These are phyloP conservation scores for Paxillus involutus DNA, from an alignment of 768 basidiomycete genomes.

Conservation along the genomic window DNA sequence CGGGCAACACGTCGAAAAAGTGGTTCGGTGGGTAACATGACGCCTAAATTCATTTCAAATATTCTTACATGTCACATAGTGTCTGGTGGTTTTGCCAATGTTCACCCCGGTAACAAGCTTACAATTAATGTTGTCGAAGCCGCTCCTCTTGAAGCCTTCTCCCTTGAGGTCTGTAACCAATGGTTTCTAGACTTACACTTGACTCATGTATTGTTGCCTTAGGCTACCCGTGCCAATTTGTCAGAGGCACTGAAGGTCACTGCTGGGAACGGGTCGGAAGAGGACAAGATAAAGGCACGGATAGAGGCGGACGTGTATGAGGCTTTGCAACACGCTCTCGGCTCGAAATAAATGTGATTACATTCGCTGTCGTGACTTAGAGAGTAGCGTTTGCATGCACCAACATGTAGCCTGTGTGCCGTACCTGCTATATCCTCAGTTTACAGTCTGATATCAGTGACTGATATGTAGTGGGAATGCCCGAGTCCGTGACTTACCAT, in stretches of 20 bases:
- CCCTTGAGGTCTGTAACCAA: conserved; percentile 66
- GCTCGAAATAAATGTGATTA: conserved; percentile 38
- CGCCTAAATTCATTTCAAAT: not conserved
- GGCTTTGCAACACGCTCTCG: conserved; percentile 84
- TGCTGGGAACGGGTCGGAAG: conserved; percentile 83
- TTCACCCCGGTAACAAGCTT: conserved; percentile 95
- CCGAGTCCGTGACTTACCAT: too few relatives aligned
- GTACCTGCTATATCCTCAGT: not conserved
- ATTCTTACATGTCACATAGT: conserved; percentile 46
- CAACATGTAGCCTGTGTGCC: not conserved
- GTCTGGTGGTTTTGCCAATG: conserved; percentile 95
- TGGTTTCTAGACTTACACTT: not conserved
- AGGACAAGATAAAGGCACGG: conserved; percentile 89
- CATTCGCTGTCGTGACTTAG: conserved; percentile 12
- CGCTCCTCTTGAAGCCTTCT: conserved; percentile 88
- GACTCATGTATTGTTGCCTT: conserved; percentile 10
- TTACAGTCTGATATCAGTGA: not conserved
- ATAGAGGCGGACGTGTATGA: conserved; percentile 98
- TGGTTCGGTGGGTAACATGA: conserved; percentile 81
- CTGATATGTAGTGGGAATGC: too few relatives aligned
- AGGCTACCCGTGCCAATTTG: conserved; percentile 90
- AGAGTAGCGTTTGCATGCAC: not conserved
- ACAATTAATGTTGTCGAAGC: conserved; percentile 98
- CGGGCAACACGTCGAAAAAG: conserved; percentile 77
- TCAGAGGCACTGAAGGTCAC: conserved; percentile 85